Conservation (phyloP, 306 rosid species). For the Herpetospermum pedunculosum region DNA sequence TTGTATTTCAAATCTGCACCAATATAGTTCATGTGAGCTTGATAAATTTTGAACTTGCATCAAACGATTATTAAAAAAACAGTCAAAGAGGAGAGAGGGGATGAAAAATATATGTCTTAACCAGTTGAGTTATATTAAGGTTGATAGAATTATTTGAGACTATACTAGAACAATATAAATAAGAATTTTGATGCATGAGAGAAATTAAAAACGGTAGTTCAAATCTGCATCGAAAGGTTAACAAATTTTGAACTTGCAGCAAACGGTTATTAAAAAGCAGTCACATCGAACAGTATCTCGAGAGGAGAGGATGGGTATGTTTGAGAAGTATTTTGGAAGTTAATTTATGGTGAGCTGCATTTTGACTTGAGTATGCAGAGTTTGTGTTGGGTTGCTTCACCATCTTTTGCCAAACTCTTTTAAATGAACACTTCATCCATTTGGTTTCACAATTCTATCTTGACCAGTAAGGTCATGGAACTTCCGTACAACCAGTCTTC, state of each 20-base stretch:
- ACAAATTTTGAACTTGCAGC: too few species aligned
- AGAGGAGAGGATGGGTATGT: not conserved
- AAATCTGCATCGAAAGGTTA: too few species aligned
- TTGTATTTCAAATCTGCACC: too few species aligned
- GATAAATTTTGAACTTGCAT: not conserved
- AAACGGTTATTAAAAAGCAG: too few species aligned
- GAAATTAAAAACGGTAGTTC: not conserved
- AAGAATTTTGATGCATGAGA: too few species aligned
- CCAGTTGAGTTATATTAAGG: too few species aligned
- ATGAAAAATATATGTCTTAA: too few species aligned
- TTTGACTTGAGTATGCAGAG: constrained; percentile 34
- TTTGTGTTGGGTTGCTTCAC: constrained; percentile 60
- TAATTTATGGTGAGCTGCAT: constrained; percentile 54
- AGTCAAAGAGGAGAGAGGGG: too few species aligned
- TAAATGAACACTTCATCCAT: not conserved
- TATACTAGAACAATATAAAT: too few species aligned
- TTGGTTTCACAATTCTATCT: not conserved
- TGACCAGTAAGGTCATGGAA: not conserved
- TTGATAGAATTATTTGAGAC: too few species aligned
- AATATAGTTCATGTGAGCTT: too few species aligned
- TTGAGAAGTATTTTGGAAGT: constrained; percentile 7
- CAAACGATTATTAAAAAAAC: not conserved
- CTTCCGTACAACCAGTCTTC: not conserved
- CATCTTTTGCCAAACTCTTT: constrained; percentile 25
- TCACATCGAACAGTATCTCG: too few species aligned